phyloP scores from a whole-genome alignment of 805 yeast species.

The Candida chauliodis region DNA sequence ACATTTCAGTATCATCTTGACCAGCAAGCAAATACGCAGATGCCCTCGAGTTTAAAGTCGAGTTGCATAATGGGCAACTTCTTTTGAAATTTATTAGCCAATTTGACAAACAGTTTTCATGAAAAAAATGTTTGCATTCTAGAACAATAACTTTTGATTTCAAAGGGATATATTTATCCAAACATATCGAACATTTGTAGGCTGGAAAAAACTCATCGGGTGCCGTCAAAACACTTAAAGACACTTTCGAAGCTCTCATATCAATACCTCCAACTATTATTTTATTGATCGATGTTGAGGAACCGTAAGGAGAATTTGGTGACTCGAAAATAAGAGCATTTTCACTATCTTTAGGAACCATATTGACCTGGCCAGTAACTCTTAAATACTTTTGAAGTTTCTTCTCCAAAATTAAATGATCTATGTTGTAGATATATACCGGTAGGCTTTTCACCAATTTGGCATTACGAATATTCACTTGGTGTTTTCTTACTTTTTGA shows the following conservation, averaged over 20 bases:
- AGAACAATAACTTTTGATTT: conserved; percentile 47
- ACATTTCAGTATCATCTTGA: conserved; percentile 11
- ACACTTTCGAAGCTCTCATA: conserved; percentile 17
- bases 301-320: conserved; percentile 15
- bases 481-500: conserved; percentile 25
- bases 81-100: conserved; percentile 56
- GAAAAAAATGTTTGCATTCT: conserved; percentile 62
- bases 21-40: conserved; percentile 16
- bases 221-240: conserved; percentile 21
- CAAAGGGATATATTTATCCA: conserved; percentile 49
- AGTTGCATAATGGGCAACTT: conserved; percentile 58
- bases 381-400: conserved; percentile 28
- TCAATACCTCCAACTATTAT: conserved; percentile 41
- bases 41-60: conserved; percentile 13
- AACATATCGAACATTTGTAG: conserved; percentile 58
- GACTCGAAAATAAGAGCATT: conserved; percentile 8
- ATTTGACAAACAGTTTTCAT: conserved; percentile 52
- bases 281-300: conserved; percentile 28
- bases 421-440: conserved; percentile 33
- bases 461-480: conserved; percentile 24
- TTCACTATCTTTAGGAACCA: conserved; percentile 10
- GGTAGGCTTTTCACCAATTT: conserved; percentile 33
- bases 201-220: conserved; percentile 38
- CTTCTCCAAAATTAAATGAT: conserved; percentile 29
- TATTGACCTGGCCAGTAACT: conserved; percentile 26